Evolutionary conservation across 23 red algal species (phyloP), one percentile per base, ranked within the genome.

Genomic region (Cyanidioschyzon merolae): DNA sequence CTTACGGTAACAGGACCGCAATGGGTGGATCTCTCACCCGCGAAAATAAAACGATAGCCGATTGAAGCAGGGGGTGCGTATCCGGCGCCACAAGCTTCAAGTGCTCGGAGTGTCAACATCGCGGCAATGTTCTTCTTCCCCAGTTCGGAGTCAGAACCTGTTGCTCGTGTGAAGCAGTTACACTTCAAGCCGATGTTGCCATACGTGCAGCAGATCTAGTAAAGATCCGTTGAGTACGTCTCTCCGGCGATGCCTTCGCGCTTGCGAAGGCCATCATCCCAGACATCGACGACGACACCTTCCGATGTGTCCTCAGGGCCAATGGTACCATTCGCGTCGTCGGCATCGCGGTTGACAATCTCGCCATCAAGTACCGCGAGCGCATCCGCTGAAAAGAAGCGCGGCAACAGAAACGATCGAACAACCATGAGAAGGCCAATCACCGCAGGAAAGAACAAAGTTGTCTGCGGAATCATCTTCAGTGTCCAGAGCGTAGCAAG

Each of bases 391-490:
- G 75, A 39, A 41, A 95, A 89, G 1, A 95, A n/a, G 29, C 59
- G 58, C 39, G 81, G 78, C 37, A 80, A 68, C 2, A 89, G 0
- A 15, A 50, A 2, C 39, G 76, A 81, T 1, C 90, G 80, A 35
- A 95, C 84, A 17, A 89, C 34, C 85, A 95, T 89, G 29, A 89
- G 79, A 18, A 80, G 79, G 16, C 83, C 90, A 54, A 95, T 95
- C 18, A 95, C 90, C 12, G 90, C 58, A 34, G 90, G 90, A 76
- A 95, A 95, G 81, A 89, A 95, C 74, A 95, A 78, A 79, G 80
- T 89, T 37, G 90, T 95, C 77, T 85, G 85, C 58, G 87, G 87
- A 77, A 86, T 95, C 25, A 90, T 79, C 37, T 95, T 95, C 35
- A 95, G 78, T 37, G 75, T 51, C 85, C 85, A 95, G 16, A 95